Evolutionary conservation across 2,329 filamentous ascomycete species (phyloP).

Genomic region (Escovopsis sp.): DNA sequence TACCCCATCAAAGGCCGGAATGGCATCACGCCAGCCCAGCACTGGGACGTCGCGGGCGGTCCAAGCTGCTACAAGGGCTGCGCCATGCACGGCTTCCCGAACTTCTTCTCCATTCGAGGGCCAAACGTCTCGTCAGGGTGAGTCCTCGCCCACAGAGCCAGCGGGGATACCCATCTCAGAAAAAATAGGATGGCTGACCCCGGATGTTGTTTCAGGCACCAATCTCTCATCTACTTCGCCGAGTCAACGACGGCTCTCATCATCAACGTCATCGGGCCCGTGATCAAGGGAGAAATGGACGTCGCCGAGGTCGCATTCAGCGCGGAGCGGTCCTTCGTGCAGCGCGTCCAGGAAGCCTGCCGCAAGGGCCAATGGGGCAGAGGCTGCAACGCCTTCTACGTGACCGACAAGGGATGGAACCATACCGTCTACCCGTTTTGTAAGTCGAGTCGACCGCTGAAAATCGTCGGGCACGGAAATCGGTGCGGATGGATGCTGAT

Average conservation of each 20-base stretch:
- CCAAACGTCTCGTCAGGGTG: slow-evolving; percentile 7
- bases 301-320: neutral
- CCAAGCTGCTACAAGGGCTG: neutral
- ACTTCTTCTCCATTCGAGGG: neutral
- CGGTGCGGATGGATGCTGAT: neutral
- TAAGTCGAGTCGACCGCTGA: no score
- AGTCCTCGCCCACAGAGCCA: neutral
- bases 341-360: neutral
- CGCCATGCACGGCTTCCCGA: neutral
- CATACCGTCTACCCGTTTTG: slow-evolving; percentile 1
- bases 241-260: neutral
- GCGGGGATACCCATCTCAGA: no score
- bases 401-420: neutral
- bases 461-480: no score
- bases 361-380: neutral
- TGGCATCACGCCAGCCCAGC: neutral
- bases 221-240: slow-evolving; percentile 1
- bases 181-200: no score
- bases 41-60: neutral
- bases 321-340: neutral
- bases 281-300: neutral
- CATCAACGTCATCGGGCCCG: neutral
- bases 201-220: neutral
- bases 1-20: neutral
- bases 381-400: neutral